These are phyloP conservation scores for Porphyridium purpureum DNA, from an alignment of 23 red algal species.

Conservation along the genomic window DNA sequence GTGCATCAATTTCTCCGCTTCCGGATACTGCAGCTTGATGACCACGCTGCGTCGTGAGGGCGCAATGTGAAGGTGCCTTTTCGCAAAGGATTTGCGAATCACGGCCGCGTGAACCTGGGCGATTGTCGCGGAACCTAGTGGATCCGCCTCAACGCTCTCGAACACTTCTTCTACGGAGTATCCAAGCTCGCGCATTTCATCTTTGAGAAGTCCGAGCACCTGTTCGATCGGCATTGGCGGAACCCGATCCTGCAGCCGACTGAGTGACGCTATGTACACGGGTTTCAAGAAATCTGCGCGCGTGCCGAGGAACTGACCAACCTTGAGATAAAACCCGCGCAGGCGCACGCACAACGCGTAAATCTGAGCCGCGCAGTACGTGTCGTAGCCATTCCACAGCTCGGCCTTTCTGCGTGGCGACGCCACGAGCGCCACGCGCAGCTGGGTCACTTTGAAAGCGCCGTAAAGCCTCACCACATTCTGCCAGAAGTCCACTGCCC, in stretches of 20 bases:
- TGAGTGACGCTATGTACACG: background rate
- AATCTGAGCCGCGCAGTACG: too few relatives aligned
- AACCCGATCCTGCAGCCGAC: background rate
- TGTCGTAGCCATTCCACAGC: too few relatives aligned
- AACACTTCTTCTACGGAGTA: background rate
- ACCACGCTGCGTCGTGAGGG: constrained; percentile 7
- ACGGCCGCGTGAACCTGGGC: constrained; percentile 5
- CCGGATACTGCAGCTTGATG: constrained; percentile 60
- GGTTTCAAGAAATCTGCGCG: constrained; percentile 9
- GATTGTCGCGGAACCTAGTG: background rate
- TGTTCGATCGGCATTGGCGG: background rate
- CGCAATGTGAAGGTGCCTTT: too few relatives aligned
- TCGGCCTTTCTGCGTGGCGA: too few relatives aligned
- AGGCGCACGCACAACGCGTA: constrained; percentile 10
- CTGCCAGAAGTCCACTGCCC: too few relatives aligned
- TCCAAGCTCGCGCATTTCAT: too few relatives aligned
- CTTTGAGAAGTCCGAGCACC: constrained; percentile 1
- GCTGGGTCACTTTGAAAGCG: too few relatives aligned
- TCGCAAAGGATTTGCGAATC: background rate
- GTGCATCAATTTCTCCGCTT: constrained; percentile 36
- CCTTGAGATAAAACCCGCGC: constrained; percentile 22
- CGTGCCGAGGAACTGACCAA: constrained; percentile 22
- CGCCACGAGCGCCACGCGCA: too few relatives aligned
- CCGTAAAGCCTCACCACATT: too few relatives aligned
- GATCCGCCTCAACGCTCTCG: background rate